Conservation (phyloP, 164 flowering plant species). For the Magnolia changhungtana region DNA sequence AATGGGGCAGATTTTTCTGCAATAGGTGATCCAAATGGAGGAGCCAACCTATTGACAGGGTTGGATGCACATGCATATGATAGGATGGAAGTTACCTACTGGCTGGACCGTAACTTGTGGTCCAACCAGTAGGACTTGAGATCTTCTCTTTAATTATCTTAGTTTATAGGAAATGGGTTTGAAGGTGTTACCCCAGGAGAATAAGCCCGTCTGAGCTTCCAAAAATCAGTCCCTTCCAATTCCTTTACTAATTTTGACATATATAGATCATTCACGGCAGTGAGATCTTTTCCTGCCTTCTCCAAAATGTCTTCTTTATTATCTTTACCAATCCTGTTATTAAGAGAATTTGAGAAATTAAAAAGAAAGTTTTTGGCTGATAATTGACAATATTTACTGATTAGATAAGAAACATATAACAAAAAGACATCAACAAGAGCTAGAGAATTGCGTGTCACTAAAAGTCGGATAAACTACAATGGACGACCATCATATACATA, state of each 20-base stretch:
- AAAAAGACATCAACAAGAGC: neutral
- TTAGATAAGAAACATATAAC: neutral
- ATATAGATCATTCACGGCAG: conserved; percentile 54
- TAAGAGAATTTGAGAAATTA: neutral
- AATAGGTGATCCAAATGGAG: too few species aligned
- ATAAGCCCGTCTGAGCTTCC: conserved; percentile 97
- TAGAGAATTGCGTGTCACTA: neutral
- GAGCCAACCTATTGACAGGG: too few species aligned
- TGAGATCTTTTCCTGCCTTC: conserved; percentile 84
- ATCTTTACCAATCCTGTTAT: conserved; percentile 62
- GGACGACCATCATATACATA: too few species aligned
- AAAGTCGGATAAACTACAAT: too few species aligned
- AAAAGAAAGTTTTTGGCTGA: neutral
- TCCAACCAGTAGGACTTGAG: too few species aligned
- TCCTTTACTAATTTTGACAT: conserved; percentile 68
- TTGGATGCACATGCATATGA: too few species aligned
- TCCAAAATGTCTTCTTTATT: conserved; percentile 81
- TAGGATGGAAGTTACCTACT: too few species aligned
- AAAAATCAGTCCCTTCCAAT: conserved; percentile 84
- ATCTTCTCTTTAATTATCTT: neutral
- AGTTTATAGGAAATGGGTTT: neutral
- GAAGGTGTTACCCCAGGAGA: conserved; percentile 69
- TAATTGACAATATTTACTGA: neutral
- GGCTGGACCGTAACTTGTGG: too few species aligned
- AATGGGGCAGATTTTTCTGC: too few species aligned